These are phyloP conservation scores for Camillea tinctor DNA, from an alignment of 2,329 filamentous ascomycete genomes.

Conservation along the genomic window DNA sequence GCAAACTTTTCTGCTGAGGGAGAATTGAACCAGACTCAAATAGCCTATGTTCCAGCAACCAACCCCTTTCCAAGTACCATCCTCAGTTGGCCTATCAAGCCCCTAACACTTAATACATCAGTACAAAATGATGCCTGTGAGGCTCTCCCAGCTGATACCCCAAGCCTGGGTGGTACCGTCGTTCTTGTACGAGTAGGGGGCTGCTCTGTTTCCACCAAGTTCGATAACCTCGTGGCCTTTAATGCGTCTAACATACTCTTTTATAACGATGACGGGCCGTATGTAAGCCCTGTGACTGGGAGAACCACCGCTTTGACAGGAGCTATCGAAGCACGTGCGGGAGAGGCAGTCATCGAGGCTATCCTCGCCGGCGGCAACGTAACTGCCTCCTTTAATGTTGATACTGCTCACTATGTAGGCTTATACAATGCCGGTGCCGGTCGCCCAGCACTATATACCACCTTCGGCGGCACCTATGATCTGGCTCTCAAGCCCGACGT, in stretches of 20 bases:
- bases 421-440: slow-evolving; percentile 21
- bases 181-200: slow-evolving; percentile 18
- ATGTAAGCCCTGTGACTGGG: slow-evolving; percentile 13
- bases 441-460: slow-evolving; percentile 30
- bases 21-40: slow-evolving; percentile 21
- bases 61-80: slow-evolving; percentile 24
- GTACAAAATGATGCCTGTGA: slow-evolving; percentile 26
- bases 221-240: slow-evolving; percentile 31
- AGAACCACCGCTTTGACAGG: slow-evolving; percentile 15
- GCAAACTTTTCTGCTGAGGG: slow-evolving; percentile 21
- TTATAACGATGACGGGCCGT: slow-evolving; percentile 31
- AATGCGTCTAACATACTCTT: slow-evolving; percentile 33
- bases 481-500: slow-evolving; percentile 41
- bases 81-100: slow-evolving; percentile 25
- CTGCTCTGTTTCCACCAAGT: slow-evolving; percentile 21
- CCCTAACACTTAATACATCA: slow-evolving; percentile 24
- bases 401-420: slow-evolving; percentile 20
- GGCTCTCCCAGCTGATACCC: slow-evolving; percentile 18
- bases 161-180: slow-evolving; percentile 16
- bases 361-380: slow-evolving; percentile 31
- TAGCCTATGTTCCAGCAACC: slow-evolving; percentile 24
- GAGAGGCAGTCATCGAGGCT: slow-evolving; percentile 32
- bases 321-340: slow-evolving; percentile 26
- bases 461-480: slow-evolving; percentile 43
- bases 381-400: slow-evolving; percentile 26